Conservation (phyloP, 2,329 filamentous ascomycete species). For the Fusarium hainanense region DNA sequence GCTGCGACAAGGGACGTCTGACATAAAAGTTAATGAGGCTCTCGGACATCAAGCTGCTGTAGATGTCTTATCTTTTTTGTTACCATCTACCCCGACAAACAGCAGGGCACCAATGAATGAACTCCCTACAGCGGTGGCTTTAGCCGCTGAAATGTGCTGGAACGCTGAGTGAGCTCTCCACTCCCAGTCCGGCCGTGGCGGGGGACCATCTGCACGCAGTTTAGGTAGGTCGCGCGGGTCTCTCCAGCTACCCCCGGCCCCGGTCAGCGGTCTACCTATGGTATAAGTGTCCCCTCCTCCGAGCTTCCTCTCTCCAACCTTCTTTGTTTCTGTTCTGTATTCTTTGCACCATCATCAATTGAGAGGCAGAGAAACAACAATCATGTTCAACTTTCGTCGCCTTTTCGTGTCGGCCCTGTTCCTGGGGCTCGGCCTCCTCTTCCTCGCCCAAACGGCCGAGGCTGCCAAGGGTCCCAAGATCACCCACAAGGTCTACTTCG, state of each 20-base stretch:
- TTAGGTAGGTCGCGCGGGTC: slow-evolving; percentile 17
- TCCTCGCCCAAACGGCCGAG: slow-evolving; percentile 79
- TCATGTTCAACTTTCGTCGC: slow-evolving; percentile 80
- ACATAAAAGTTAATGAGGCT: slow-evolving; percentile 3
- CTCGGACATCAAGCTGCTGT: background rate
- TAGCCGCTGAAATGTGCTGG: slow-evolving; percentile 43
- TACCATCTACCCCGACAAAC: background rate
- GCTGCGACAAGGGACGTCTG: slow-evolving; percentile 1
- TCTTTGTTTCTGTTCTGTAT: slow-evolving; percentile 15
- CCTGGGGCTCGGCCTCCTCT: slow-evolving; percentile 77
- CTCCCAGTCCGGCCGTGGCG: slow-evolving; percentile 18
- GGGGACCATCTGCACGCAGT: slow-evolving; percentile 26
- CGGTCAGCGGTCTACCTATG: slow-evolving; percentile 24
- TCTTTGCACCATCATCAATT: slow-evolving; percentile 33
- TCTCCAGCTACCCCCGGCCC: slow-evolving; percentile 30
- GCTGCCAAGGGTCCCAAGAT: slow-evolving; percentile 91
- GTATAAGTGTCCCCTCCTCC: slow-evolving; percentile 45
- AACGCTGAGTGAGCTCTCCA: slow-evolving; percentile 37
- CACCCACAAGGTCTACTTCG: slow-evolving; percentile 94
- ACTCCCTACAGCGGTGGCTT: slow-evolving; percentile 13
- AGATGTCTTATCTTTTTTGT: slow-evolving; percentile 14
- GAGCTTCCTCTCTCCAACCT: slow-evolving; percentile 28
- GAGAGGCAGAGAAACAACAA: slow-evolving; percentile 47
- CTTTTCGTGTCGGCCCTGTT: slow-evolving; percentile 79
- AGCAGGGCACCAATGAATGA: slow-evolving; percentile 18